phyloP scores from a whole-genome alignment of 2,329 filamentous ascomycete species.

The Tolypocladium amazonense region DNA sequence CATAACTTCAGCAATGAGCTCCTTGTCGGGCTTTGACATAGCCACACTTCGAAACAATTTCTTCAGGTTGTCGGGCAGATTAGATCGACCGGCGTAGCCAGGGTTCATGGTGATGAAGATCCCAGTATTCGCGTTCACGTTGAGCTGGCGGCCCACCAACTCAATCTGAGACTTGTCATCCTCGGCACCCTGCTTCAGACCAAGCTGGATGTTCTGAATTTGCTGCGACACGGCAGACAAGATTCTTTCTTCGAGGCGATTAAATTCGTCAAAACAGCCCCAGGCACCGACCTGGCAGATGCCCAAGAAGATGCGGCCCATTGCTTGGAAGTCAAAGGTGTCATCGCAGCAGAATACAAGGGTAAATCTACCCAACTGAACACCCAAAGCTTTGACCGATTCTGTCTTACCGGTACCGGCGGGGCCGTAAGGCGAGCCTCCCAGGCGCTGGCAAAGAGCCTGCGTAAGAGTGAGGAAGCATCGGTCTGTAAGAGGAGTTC shows the following conservation, averaged over 20 bases:
- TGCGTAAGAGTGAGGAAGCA: slow-evolving; percentile 98
- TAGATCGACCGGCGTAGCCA: slow-evolving; percentile 94
- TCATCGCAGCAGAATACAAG: slow-evolving; percentile 99
- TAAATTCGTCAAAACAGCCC: slow-evolving; percentile 99
- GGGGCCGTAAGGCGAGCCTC: slow-evolving; percentile 93
- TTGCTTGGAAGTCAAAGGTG: slow-evolving; percentile 98
- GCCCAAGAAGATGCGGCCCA: slow-evolving; percentile 98
- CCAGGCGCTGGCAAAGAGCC: slow-evolving; percentile 85
- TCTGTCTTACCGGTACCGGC: slow-evolving; percentile 98
- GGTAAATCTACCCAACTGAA: slow-evolving; percentile 94
- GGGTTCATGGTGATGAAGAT: slow-evolving; percentile 99
- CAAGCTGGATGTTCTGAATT: slow-evolving; percentile 97
- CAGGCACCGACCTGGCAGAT: slow-evolving; percentile 98
- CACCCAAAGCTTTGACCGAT: slow-evolving; percentile 93
- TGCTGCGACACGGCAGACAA: slow-evolving; percentile 97
- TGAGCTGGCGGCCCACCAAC: slow-evolving; percentile 80
- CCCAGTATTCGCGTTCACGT: slow-evolving; percentile 85
- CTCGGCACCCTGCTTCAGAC: slow-evolving; percentile 72
- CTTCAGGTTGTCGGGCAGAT: slow-evolving; percentile 97
- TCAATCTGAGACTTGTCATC: slow-evolving; percentile 87
- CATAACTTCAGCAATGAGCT: slow-evolving; percentile 99
- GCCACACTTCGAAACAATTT: slow-evolving; percentile 98
- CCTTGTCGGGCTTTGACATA: slow-evolving; percentile 99
- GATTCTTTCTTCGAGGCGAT: slow-evolving; percentile 95
- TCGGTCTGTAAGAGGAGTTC: slow-evolving; percentile 92